These are phyloP conservation scores for Aureobasidium pullulans DNA, from an alignment of 2,329 filamentous ascomycete species.

Conservation along the genomic window DNA sequence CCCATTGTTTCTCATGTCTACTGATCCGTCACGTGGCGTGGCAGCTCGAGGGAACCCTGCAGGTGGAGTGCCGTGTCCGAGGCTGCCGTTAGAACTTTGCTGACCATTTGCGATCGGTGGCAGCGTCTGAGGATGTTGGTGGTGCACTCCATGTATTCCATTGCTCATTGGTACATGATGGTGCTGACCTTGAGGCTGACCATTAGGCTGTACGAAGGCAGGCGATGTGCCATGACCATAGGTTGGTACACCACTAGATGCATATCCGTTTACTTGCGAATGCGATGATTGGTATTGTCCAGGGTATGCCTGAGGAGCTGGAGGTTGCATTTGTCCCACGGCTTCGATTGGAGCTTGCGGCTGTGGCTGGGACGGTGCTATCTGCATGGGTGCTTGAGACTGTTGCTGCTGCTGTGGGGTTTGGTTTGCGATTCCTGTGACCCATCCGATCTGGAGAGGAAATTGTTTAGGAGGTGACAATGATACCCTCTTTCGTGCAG, in stretches of 20 bases:
- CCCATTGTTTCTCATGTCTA: slow-evolving; percentile 20
- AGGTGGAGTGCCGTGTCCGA: slow-evolving; percentile 3
- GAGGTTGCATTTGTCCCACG: slow-evolving; percentile 15
- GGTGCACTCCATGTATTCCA: slow-evolving; percentile 6
- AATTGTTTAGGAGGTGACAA: slow-evolving; percentile 22
- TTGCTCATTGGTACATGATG: slow-evolving; percentile 8
- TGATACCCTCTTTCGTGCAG: slow-evolving; percentile 15
- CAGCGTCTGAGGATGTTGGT: slow-evolving; percentile 1
- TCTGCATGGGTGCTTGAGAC: background rate
- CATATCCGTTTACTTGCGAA: background rate
- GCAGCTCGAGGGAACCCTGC: slow-evolving; percentile 15
- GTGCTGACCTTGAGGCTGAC: background rate
- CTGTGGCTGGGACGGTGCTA: background rate
- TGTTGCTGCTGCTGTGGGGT: background rate
- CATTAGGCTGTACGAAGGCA: background rate
- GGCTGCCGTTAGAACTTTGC: background rate
- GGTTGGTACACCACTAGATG: background rate
- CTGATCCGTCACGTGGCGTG: slow-evolving; percentile 22
- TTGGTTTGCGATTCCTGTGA: slow-evolving; percentile 5
- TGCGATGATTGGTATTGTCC: slow-evolving; percentile 16
- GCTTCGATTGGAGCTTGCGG: slow-evolving; percentile 19
- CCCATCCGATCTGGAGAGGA: slow-evolving; percentile 20
- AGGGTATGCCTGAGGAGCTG: slow-evolving; percentile 16
- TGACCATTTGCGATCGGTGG: background rate
- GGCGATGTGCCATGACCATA: background rate